Evolutionary conservation across 768 basidiomycete species (phyloP), one percentile per base, ranked within the genome.

Genomic region (Botryobasidium botryosum): DNA sequence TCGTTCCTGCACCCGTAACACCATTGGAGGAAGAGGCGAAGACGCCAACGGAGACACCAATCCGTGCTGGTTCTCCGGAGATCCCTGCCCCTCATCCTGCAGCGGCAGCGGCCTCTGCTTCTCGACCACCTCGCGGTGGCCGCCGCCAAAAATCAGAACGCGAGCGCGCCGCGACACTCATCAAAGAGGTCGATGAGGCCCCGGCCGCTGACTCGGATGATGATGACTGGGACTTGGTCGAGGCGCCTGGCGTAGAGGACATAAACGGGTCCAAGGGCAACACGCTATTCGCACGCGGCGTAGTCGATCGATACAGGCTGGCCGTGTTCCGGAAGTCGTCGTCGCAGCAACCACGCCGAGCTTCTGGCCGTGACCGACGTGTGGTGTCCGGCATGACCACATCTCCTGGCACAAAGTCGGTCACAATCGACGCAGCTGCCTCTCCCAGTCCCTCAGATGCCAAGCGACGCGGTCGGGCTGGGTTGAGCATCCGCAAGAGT

Each of bases 161-260:
- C 71, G 75, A 37, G 74, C 76, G 55, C 61, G 83, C 24, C 69
- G 71, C 12, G 76, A 75, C 56, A 68, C 21, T 60, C 31, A 62
- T 61, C 47, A 66, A 67, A 24, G 67, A 64, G 47, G 67, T 68
- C 15, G 65, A 54, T 1, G 63, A 62, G 25, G 57, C 55, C 45
- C 64, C 62, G 68, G 68, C 42, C 56, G 56, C 26, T 65, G 55
- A 62, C 6, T 74, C 76, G 17, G 75, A 78, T 44, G 85, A 87
- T 41, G 81, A 86, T 33, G 87, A 88, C 46, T 92, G 88, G 87
- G 87, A 90, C 69, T 73, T 90, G 50, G 70, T 92, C 49, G 83
- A 87, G 54, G 72, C 72, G 31, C 81, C 64, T 4, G 79, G 79
- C 51, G 52, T 74, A n/a, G 84, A 85, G 56, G 85, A 86, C 46